Base-by-base conservation (phyloP, 495 filamentous ascomycete species). In the Sabuloglossum arenarium region DNA sequence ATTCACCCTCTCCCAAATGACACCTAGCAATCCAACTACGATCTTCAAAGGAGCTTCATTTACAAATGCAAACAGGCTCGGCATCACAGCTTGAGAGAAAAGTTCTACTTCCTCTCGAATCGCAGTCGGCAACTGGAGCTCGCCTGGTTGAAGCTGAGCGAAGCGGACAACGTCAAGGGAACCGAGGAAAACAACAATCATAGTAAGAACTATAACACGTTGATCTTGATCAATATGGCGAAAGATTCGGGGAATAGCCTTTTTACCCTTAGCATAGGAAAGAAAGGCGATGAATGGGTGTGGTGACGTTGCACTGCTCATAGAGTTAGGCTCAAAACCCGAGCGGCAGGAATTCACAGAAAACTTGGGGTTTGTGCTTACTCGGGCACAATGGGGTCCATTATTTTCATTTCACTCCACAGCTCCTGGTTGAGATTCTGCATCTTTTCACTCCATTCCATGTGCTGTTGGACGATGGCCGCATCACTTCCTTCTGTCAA, bases 211-310 rank as follows among this genome's bases (percentile, higher is more conserved):
- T 6, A 87, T 96, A 19, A 91, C 82, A 19, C 90, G 86, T 66
- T 99, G 89, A 63, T 95, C 85, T 42, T 85, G 80, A 56, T 84
- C 84, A 53, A 95, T 85, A 63, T 95, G 88, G 37, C 88, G 84
- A 78, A 95, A 96, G 52, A 99, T 82, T 54, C 91, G 85, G 24
- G 86, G 86, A 61, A 99, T 86, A 0, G 86, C 85, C 66, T 91
- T 93, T 72, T 95, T 99, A 62, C 91, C 93, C 71, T 99, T 99
- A 51, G 78, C 78, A 65, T 88, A 94, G 6, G 88, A 90, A 14
- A 99, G 76, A 64, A 99, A 88, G 30, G 87, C 85, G 61, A 99
- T 95, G 73, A 99, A 99, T 0, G 91, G 91, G 65, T 99, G 93
- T 1, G 86, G 78, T 5, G 74, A 74, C 12, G 79, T 76, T 12